Conservation (phyloP, 768 basidiomycete species). For the Macrolepiota albuminosa region DNA sequence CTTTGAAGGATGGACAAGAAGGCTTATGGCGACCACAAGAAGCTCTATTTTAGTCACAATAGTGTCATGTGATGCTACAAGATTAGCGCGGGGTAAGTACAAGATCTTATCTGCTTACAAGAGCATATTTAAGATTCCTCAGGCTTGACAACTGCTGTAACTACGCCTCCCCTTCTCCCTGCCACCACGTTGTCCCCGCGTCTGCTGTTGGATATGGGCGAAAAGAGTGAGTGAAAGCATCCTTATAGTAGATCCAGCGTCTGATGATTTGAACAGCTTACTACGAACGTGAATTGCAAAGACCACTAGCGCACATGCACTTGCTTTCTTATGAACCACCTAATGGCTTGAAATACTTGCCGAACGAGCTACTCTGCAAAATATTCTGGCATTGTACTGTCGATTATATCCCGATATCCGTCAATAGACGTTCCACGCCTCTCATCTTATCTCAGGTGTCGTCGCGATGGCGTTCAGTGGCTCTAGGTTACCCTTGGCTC, state of each 20-base stretch:
- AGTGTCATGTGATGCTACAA: no score
- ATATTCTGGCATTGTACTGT: conserved; percentile 4
- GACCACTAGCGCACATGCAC: background rate
- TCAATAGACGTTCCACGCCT: background rate
- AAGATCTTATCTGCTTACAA: background rate
- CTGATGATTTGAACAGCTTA: background rate
- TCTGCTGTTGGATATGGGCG: background rate
- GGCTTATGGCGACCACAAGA: background rate
- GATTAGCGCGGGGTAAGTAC: no score
- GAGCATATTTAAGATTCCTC: background rate
- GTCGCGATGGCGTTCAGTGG: conserved; percentile 7
- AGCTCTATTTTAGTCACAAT: no score
- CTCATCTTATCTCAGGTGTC: conserved; percentile 5
- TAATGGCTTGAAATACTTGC: background rate
- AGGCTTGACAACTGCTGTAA: background rate
- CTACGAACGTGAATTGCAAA: conserved; percentile 6
- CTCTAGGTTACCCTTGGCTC: conserved; percentile 1
- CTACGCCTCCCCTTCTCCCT: background rate
- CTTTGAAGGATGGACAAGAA: background rate
- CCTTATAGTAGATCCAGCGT: background rate
- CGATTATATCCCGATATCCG: background rate
- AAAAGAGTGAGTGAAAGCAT: conserved; percentile 5
- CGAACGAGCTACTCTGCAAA: conserved; percentile 10
- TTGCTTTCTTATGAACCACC: background rate
- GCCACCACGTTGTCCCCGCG: background rate